Base-by-base conservation (phyloP, 1,139 yeast genomes). In the Ashbya aceris region DNA sequence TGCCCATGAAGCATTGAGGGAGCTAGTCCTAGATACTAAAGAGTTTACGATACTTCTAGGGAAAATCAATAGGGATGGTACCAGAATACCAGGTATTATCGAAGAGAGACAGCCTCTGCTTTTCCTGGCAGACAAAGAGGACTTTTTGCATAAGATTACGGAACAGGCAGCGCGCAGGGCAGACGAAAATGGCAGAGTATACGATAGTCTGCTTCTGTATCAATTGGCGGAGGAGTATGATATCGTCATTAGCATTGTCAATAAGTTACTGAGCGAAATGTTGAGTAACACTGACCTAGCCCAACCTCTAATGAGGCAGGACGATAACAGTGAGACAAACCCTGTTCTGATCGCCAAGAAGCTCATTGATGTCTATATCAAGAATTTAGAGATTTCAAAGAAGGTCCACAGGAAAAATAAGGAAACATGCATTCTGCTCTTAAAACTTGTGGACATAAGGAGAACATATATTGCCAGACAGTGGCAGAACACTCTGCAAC, bases 181-280 rank as follows among this genome's bases (percentile, higher is more conserved):
- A 27, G 93, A 85, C 56, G 94, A 86, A 52, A 97, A 87, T 58
- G 97, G 97, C 3, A 74, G 96, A 54, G 72, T 80, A 4, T 77
- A 83, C 48, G 97, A 93, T 59, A 86, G 97, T 8, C 74, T 93
- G 45, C 68, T 85, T 43, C 70, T 91, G 44, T 91, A 85, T 59
- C 96, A 89, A 65, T 73, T 89, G 49, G 77, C 95, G 42, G 93
- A 85, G 63, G 95, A 89, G 55, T 83, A 82, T 61, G 84, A 84
- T 57, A 80, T 85, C 27, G 97, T 86, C n/a, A 75, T 89, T 10
- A 63, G 74, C 1, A 74, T 86, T 46, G 76, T 89, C 48, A 89
- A 86, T 65, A 76, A 77, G 55, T 66, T 86, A 28, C 68, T 91
- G 40, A 87, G 96, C 34, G 96, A 89, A 56, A 72, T 82, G 20